Conservation (phyloP, 1,284 basidiomycete species). For the Trametes sp. region DNA sequence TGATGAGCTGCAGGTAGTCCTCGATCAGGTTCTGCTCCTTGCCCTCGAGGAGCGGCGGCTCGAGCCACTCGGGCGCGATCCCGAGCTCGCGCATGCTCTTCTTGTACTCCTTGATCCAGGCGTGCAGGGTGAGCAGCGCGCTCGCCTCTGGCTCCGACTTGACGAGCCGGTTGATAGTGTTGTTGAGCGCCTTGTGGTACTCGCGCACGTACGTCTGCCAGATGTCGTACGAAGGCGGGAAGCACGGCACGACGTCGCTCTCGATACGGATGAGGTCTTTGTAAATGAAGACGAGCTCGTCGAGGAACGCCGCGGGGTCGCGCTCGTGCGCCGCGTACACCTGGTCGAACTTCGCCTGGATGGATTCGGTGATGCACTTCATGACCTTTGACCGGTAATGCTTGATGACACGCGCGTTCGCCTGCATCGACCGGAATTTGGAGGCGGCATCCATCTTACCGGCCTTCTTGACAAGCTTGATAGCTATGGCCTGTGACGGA, state of each 20-base stretch:
- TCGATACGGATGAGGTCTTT: slow-evolving; percentile 94
- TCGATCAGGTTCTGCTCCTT: slow-evolving; percentile 95
- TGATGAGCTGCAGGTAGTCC: slow-evolving; percentile 93
- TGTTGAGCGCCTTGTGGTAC: slow-evolving; percentile 92
- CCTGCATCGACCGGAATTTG: slow-evolving; percentile 91
- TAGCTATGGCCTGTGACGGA: slow-evolving; percentile 85
- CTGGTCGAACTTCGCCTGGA: slow-evolving; percentile 77
- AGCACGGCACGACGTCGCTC: slow-evolving; percentile 87
- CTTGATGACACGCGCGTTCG: slow-evolving; percentile 93
- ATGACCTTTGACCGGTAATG: slow-evolving; percentile 94
- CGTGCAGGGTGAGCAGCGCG: slow-evolving; percentile 85
- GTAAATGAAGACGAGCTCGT: slow-evolving; percentile 90
- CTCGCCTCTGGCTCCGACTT: slow-evolving; percentile 86
- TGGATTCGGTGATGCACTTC: slow-evolving; percentile 82
- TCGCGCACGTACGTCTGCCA: slow-evolving; percentile 86
- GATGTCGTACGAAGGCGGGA: slow-evolving; percentile 93
- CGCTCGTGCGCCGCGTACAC: slow-evolving; percentile 70
- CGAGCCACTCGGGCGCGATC: slow-evolving; percentile 82
- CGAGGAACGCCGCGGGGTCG: slow-evolving; percentile 79
- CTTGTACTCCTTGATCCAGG: slow-evolving; percentile 96
- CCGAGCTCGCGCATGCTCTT: slow-evolving; percentile 94
- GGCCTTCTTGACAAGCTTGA: slow-evolving; percentile 93
- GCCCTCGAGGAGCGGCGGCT: slow-evolving; percentile 91
- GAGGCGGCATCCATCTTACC: slow-evolving; percentile 89
- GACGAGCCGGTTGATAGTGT: slow-evolving; percentile 76